These are phyloP conservation scores for Colletotrichum aenigma DNA, from an alignment of 2,329 filamentous ascomycete species.

Conservation along the genomic window DNA sequence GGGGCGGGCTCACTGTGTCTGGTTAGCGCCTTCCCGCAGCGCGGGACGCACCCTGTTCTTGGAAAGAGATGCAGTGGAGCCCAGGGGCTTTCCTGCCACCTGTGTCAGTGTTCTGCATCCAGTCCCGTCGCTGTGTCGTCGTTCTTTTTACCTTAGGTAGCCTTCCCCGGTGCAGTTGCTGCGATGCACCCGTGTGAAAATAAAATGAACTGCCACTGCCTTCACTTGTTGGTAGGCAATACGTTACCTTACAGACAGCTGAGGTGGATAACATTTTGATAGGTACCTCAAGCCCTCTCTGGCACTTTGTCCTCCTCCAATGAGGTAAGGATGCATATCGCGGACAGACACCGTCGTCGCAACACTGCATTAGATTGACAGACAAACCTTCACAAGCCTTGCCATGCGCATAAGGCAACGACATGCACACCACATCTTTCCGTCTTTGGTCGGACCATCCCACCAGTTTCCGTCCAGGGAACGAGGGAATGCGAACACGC, in stretches of 20 bases:
- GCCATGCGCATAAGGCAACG: slow-evolving; percentile 11
- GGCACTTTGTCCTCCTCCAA: neutral
- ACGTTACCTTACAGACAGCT: neutral
- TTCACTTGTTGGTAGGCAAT: neutral
- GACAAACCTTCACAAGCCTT: neutral
- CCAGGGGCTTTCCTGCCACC: slow-evolving; percentile 12
- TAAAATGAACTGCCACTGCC: neutral
- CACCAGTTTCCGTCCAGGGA: neutral
- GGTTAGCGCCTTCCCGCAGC: slow-evolving; percentile 13
- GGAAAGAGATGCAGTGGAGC: neutral
- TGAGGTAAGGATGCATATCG: neutral
- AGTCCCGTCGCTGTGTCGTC: neutral
- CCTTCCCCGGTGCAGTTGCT: neutral
- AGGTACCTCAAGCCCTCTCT: neutral
- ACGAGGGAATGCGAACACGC: slow-evolving; percentile 3
- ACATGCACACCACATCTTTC: slow-evolving; percentile 13
- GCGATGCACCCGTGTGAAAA: neutral
- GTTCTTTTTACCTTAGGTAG: neutral
- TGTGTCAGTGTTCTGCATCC: neutral
- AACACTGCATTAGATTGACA: neutral
- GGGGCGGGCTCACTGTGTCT: neutral
- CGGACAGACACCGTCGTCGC: neutral
- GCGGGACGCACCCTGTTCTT: slow-evolving; percentile 16
- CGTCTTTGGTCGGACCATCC: neutral
- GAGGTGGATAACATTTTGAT: neutral